Evolutionary conservation across 116 monocot genomes (phyloP).

Genomic region (Posidonia oceanica): DNA sequence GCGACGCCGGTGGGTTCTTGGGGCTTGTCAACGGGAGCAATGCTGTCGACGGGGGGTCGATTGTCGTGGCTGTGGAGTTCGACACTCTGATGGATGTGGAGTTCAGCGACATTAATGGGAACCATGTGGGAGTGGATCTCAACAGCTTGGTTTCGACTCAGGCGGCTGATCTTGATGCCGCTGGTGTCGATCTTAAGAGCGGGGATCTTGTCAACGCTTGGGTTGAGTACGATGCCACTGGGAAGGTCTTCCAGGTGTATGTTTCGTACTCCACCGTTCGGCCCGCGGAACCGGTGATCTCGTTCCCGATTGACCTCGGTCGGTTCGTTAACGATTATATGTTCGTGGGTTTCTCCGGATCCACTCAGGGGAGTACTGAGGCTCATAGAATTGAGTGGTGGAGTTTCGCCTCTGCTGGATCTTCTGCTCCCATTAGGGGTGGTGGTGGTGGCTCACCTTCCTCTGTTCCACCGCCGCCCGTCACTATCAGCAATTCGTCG

Average conservation of each 20-base stretch:
- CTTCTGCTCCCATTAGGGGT: conserved; percentile 3
- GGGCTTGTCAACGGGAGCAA: conserved; percentile 45
- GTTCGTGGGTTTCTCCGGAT: conserved; percentile 86
- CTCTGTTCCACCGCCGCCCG: conserved; percentile 6
- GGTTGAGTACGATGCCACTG: conserved; percentile 49
- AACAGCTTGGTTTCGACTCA: conserved; percentile 51
- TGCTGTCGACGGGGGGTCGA: conserved; percentile 1
- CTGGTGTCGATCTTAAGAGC: conserved; percentile 58
- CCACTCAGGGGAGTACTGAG: conserved; percentile 97
- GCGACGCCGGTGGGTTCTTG: conserved; percentile 61
- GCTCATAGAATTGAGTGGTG: conserved; percentile 82
- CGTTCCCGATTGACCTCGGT: conserved; percentile 43
- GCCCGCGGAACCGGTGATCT: conserved; percentile 40
- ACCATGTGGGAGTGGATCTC: conserved; percentile 90
- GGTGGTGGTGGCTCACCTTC: background rate
- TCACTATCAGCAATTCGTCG: background rate
- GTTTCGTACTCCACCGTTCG: conserved; percentile 62
- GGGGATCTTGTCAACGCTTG: conserved; percentile 62
- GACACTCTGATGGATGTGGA: conserved; percentile 72
- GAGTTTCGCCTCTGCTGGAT: conserved; percentile 58
- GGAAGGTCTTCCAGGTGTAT: conserved; percentile 28
- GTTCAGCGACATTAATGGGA: conserved; percentile 24
- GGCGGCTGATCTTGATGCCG: conserved; percentile 53
- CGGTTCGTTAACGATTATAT: conserved; percentile 39
- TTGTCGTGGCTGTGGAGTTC: conserved; percentile 71